These are phyloP conservation scores for Lophiostoma macrostomum DNA, from an alignment of 495 filamentous ascomycete genomes.

Conservation along the genomic window DNA sequence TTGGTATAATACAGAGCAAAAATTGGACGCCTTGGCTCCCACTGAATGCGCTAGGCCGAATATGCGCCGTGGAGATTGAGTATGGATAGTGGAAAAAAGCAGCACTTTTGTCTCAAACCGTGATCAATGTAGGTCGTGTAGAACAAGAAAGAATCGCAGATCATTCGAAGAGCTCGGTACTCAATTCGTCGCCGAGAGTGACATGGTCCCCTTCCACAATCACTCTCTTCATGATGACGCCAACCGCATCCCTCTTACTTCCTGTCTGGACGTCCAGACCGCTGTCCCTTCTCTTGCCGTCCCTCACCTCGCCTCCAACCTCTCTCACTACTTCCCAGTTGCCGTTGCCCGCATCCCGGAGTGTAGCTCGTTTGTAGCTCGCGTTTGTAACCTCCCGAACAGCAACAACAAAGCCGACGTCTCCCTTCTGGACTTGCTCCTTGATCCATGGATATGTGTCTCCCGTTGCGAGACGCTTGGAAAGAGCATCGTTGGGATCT, in stretches of 20 bases:
- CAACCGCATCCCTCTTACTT: conserved; percentile 27
- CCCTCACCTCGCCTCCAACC: conserved; percentile 9
- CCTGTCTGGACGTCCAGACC: conserved; percentile 19
- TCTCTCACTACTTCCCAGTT: conserved; percentile 21
- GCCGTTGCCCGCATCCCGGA: conserved; percentile 16
- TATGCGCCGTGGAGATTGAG: too few relatives aligned
- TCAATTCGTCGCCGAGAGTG: conserved; percentile 16
- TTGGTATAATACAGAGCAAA: too few relatives aligned
- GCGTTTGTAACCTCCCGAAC: conserved; percentile 16
- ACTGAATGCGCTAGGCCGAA: too few relatives aligned
- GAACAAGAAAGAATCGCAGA: too few relatives aligned
- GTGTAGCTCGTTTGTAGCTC: conserved; percentile 21
- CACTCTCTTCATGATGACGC: conserved; percentile 13
- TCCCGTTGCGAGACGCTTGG: conserved; percentile 1
- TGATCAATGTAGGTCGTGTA: too few relatives aligned
- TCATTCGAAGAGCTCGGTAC: conserved; percentile 12
- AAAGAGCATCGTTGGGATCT: conserved; percentile 9
- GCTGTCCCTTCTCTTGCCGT: conserved; percentile 19
- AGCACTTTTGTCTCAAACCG: too few relatives aligned
- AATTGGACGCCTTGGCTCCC: too few relatives aligned
- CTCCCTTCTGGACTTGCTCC: conserved; percentile 7
- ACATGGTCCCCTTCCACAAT: conserved; percentile 1
- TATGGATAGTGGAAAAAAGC: too few relatives aligned
- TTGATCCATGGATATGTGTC: background rate
- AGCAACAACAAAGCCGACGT: conserved; percentile 17